These are phyloP conservation scores for Pleurotus tuoliensis DNA, from an alignment of 768 basidiomycete genomes.

Conservation along the genomic window DNA sequence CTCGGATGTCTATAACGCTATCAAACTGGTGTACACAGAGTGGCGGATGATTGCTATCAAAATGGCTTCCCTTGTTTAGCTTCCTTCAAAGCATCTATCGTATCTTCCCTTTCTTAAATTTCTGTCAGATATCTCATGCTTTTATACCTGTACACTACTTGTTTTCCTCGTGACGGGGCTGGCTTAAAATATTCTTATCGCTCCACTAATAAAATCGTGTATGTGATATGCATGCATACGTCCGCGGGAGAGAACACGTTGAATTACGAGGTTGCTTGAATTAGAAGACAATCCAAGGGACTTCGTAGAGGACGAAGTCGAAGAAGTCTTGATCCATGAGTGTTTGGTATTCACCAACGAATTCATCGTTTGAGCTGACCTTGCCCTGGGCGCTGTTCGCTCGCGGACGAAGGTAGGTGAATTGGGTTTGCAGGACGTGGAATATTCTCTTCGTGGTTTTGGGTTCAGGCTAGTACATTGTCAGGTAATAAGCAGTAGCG, in stretches of 20 bases:
- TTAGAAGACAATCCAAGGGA: constrained; percentile 83
- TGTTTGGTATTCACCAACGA: constrained; percentile 86
- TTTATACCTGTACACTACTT: constrained; percentile 29
- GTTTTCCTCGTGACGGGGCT: constrained; percentile 33
- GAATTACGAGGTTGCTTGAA: constrained; percentile 1
- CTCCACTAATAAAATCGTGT: constrained; percentile 48
- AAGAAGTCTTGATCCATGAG: constrained; percentile 95
- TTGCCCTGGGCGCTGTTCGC: constrained; percentile 46
- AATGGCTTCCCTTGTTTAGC: constrained; percentile 18
- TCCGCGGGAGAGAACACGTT: constrained; percentile 3
- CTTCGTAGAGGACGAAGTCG: constrained; percentile 92
- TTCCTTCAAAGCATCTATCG: constrained; percentile 10
- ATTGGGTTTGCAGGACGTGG: constrained; percentile 66
- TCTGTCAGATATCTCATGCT: constrained; percentile 25
- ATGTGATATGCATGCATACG: constrained; percentile 20
- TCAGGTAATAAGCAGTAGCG: background rate
- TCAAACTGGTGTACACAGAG: constrained; percentile 9
- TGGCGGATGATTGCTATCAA: constrained; percentile 16
- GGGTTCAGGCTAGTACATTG: constrained; percentile 66
- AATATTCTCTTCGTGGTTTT: constrained; percentile 82
- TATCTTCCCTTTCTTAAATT: constrained; percentile 9
- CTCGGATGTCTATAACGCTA: background rate
- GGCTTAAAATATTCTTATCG: constrained; percentile 60
- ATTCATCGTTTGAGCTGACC: constrained; percentile 53
- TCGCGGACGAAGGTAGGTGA: constrained; percentile 75